phyloP scores from a whole-genome alignment of 768 basidiomycete genomes.

The Neoboletus magnificus region DNA sequence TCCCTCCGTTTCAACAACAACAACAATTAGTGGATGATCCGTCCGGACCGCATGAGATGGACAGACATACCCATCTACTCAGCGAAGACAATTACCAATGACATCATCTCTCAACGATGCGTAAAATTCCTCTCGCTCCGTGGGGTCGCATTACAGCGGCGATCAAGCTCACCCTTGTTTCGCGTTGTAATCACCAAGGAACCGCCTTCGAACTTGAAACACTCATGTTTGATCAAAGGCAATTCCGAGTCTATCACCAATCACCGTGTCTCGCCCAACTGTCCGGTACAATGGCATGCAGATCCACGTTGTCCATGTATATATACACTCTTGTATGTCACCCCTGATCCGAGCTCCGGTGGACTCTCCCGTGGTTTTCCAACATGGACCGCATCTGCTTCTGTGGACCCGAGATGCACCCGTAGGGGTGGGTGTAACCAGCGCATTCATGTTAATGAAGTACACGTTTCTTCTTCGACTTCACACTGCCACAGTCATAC shows the following conservation, averaged over 20 bases:
- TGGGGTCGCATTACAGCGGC: neutral
- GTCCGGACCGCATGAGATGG: slow-evolving; percentile 1
- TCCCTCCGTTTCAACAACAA: neutral
- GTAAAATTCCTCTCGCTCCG: neutral
- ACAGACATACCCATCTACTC: neutral
- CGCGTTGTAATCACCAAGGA: slow-evolving; percentile 6
- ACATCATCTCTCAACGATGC: slow-evolving; percentile 1
- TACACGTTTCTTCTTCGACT: neutral
- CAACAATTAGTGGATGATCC: slow-evolving; percentile 9
- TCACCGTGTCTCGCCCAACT: neutral
- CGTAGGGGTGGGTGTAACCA: neutral
- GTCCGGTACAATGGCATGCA: neutral
- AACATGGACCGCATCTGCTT: neutral
- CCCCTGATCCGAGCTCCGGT: neutral
- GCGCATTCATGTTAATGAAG: neutral
- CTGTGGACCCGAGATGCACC: neutral
- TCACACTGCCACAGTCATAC: neutral
- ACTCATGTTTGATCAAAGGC: neutral
- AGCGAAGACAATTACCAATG: slow-evolving; percentile 6
- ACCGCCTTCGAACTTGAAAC: neutral
- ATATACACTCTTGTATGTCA: neutral
- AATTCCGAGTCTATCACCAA: neutral
- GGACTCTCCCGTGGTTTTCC: neutral
- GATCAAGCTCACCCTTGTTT: neutral
- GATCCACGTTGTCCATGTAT: neutral